phyloP scores from a whole-genome alignment of 2,329 filamentous ascomycete genomes.

The Curvularia verruculosa region DNA sequence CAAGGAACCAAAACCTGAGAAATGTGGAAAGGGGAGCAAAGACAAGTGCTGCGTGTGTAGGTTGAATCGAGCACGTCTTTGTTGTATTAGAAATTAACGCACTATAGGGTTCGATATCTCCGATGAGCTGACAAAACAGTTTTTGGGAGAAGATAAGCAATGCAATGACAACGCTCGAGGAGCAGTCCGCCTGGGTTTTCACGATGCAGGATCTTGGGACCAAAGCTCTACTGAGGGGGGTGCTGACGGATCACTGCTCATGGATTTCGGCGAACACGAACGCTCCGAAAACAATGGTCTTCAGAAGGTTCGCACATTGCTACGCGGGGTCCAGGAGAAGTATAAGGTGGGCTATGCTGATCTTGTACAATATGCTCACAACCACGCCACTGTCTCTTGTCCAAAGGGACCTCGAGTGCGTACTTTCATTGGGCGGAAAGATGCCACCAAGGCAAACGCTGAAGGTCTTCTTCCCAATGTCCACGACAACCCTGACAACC shows the following conservation, averaged over 20 bases:
- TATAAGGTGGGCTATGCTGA: conserved; percentile 60
- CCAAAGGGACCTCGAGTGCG: conserved; percentile 60
- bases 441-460: conserved; percentile 51
- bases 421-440: conserved; percentile 58
- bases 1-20: conserved; percentile 28
- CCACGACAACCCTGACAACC: conserved; percentile 48
- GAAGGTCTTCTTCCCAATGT: conserved; percentile 55
- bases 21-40: conserved; percentile 21
- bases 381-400: conserved; percentile 57
- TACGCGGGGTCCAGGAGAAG: conserved; percentile 49
- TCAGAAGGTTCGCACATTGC: conserved; percentile 48
- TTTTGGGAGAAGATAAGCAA: conserved; percentile 31
- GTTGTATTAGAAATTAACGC: conserved; percentile 13
- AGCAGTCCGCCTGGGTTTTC: conserved; percentile 45
- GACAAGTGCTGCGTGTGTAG: conserved; percentile 43
- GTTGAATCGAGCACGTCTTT: conserved; percentile 7
- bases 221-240: conserved; percentile 47
- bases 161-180: conserved; percentile 47
- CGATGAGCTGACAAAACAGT: conserved; percentile 34
- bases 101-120: conserved; percentile 39
- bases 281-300: conserved; percentile 55
- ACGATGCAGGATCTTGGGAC: conserved; percentile 46
- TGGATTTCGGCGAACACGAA: conserved; percentile 46
- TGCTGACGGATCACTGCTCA: conserved; percentile 52
- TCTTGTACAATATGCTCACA: conserved; percentile 58